These are phyloP conservation scores for Saprolegnia diclina DNA, from an alignment of 352 stramenopile genomes.

Conservation along the genomic window DNA sequence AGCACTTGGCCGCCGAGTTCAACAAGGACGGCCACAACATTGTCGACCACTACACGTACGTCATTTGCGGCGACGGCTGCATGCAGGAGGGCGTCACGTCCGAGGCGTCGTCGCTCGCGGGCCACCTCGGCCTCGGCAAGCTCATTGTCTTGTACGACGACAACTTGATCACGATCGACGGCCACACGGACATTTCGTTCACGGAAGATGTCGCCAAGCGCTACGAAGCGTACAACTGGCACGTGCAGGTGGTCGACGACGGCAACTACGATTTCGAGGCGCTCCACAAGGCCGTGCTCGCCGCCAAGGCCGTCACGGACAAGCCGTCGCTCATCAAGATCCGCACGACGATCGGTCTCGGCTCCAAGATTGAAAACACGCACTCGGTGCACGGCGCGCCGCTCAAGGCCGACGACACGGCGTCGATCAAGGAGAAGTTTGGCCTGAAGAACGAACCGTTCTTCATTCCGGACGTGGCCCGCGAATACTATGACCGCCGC, in stretches of 20 bases:
- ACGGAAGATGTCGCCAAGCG: slow-evolving; percentile 97
- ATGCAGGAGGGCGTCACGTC: slow-evolving; percentile 97
- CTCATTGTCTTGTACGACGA: slow-evolving; percentile 99
- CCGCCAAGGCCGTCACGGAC: slow-evolving; percentile 91
- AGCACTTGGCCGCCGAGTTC: slow-evolving; percentile 96
- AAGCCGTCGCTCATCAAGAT: slow-evolving; percentile 99
- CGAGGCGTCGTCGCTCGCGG: slow-evolving; percentile 94
- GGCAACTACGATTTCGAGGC: slow-evolving; percentile 90
- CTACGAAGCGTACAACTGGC: slow-evolving; percentile 98
- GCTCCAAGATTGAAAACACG: slow-evolving; percentile 90
- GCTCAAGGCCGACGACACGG: slow-evolving; percentile 92
- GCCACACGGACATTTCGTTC: slow-evolving; percentile 93
- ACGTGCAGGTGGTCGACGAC: slow-evolving; percentile 93
- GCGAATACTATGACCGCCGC: slow-evolving; percentile 87
- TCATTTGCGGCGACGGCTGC: slow-evolving; percentile 99
- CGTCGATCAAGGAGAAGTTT: slow-evolving; percentile 86
- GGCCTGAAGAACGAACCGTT: slow-evolving; percentile 93
- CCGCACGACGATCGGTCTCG: slow-evolving; percentile 95
- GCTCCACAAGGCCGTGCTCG: slow-evolving; percentile 91
- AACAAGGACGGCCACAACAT: slow-evolving; percentile 94
- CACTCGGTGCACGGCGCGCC: slow-evolving; percentile 94
- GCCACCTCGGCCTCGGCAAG: slow-evolving; percentile 96
- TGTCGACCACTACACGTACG: slow-evolving; percentile 98
- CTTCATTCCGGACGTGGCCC: slow-evolving; percentile 90
- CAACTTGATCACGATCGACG: slow-evolving; percentile 99